These are phyloP conservation scores for Cyclotella choctawhatcheeana DNA, from an alignment of 108 stramenopile species.

Conservation along the genomic window DNA sequence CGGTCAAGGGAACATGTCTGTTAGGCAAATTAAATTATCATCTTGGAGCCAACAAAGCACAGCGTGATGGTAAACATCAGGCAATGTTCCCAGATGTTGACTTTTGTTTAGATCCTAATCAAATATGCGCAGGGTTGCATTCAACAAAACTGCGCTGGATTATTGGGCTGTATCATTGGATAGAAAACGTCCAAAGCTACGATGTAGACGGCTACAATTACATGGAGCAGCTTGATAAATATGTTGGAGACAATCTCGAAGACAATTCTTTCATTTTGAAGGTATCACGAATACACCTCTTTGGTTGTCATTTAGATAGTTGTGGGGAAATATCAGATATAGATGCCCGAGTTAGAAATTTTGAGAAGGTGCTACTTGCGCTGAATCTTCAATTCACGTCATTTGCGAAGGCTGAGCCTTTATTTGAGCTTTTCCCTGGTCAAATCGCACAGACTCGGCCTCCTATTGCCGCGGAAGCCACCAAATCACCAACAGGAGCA, in stretches of 20 bases:
- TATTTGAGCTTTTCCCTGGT: constrained; percentile 41
- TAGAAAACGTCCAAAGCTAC: constrained; percentile 50
- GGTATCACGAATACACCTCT: constrained; percentile 34
- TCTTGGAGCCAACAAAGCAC: constrained; percentile 42
- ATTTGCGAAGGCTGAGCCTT: constrained; percentile 41
- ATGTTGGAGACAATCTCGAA: constrained; percentile 37
- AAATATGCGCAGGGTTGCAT: constrained; percentile 30
- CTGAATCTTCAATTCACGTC: constrained; percentile 46
- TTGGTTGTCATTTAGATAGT: constrained; percentile 39
- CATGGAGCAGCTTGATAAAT: constrained; percentile 30
- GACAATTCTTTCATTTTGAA: constrained; percentile 19
- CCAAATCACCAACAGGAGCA: constrained; percentile 20
- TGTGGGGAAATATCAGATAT: constrained; percentile 27
- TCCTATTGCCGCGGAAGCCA: constrained; percentile 12
- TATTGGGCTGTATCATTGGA: constrained; percentile 55
- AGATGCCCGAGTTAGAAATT: constrained; percentile 39
- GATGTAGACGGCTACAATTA: constrained; percentile 40
- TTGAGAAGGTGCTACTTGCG: constrained; percentile 45
- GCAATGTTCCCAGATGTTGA: constrained; percentile 51
- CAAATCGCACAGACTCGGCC: constrained; percentile 30
- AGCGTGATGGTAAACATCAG: constrained; percentile 24
- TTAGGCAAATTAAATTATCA: constrained; percentile 55
- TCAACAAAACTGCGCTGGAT: constrained; percentile 52
- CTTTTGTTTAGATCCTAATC: constrained; percentile 44
- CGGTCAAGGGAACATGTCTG: constrained; percentile 51